A percentile compares a stretch with the other conserved stretches of the same genome.
phyloP scores from a whole-genome alignment of 2,329 filamentous ascomycete species.

The Hypoxylon sp. region DNA sequence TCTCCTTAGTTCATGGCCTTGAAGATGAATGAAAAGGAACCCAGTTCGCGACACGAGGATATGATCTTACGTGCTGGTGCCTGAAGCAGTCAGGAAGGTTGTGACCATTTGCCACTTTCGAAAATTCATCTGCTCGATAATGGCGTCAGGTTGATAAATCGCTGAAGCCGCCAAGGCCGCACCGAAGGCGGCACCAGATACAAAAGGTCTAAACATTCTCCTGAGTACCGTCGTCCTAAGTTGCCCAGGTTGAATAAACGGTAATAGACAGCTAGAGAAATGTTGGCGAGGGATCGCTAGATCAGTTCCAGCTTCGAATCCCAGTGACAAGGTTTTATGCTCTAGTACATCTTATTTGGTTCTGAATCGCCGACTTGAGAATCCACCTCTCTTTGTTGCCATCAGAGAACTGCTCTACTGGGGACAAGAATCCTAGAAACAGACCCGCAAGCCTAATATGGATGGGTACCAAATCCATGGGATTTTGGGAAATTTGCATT shows the following conservation, averaged over 20 bases:
- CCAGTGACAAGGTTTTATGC: slow-evolving; percentile 26
- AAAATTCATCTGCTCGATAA: slow-evolving; percentile 71
- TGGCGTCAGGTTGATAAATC: slow-evolving; percentile 70
- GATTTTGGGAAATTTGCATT: slow-evolving; percentile 18
- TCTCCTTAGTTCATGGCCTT: slow-evolving; percentile 1
- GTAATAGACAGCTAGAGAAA: slow-evolving; percentile 2
- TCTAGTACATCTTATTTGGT: slow-evolving; percentile 32
- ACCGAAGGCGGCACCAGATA: slow-evolving; percentile 71
- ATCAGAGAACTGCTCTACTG: slow-evolving; percentile 21
- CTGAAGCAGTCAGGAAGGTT: slow-evolving; percentile 73
- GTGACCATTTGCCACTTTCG: slow-evolving; percentile 75
- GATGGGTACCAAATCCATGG: slow-evolving; percentile 27
- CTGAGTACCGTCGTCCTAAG: background rate
- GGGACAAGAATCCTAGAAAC: slow-evolving; percentile 15
- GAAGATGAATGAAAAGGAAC: slow-evolving; percentile 1
- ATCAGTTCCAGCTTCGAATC: slow-evolving; percentile 9
- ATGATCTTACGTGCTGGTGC: slow-evolving; percentile 69
- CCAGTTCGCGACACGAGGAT: slow-evolving; percentile 2
- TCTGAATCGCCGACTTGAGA: slow-evolving; percentile 36
- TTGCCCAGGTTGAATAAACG: background rate
- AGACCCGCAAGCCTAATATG: slow-evolving; percentile 29
- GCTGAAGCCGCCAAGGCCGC: slow-evolving; percentile 71
- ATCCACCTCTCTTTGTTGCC: slow-evolving; percentile 22
- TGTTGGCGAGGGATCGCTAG: slow-evolving; percentile 1
- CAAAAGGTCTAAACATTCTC: slow-evolving; percentile 45